Base-by-base conservation (phyloP, 208 protist species). In the Acanthamoeba castellanii region DNA sequence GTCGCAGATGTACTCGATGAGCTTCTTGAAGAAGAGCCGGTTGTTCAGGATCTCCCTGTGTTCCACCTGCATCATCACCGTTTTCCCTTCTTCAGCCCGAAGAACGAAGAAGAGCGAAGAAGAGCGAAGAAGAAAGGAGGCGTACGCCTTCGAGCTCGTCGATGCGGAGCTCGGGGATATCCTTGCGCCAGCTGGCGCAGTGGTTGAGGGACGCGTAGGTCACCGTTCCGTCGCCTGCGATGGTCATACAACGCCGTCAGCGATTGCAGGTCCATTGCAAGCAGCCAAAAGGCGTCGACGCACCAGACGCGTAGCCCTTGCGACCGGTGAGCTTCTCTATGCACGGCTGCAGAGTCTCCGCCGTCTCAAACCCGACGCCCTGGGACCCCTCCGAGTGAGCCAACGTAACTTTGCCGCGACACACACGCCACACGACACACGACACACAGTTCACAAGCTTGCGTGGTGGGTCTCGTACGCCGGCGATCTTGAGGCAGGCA, bases 11-110 rank as follows among this genome's bases (percentile, higher is more conserved):
- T 88, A 88, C 45, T 88, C 81, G 47, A 88, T 88, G 27, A 88
- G 81, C 52, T 88, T 88, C 81, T 64, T 52, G 81, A 52, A 88
- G 81, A 88, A 88, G 42, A 88, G 81, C 25, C 81, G 9, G 52
- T 88, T 88, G 81, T 52, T 61, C 47, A 88, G 81, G 81, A 88
- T 88, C 47, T 88, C 81, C 22, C 81, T 52, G 81, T 88, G 81
- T 18, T 88, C 81, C 34, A 88, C 66, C 66, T 74, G 66, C 32
- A 61, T 22, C 55, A 61, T 61, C 55, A 61, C 20, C 55, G 20
- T 25, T 22, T 25, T 61, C 11, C 55, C 1, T 9, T 2, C 55
- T 42, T 42, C 37, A 42, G 20, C 1, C 55, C 11, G 20, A 13
- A 61, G 6, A 13, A 20, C 27, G 66, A 74, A 74, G 1, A 25